Evolutionary conservation across 495 filamentous ascomycete species (phyloP), one percentile per base, ranked within the genome.

Genomic region (Tricharina praecox): DNA sequence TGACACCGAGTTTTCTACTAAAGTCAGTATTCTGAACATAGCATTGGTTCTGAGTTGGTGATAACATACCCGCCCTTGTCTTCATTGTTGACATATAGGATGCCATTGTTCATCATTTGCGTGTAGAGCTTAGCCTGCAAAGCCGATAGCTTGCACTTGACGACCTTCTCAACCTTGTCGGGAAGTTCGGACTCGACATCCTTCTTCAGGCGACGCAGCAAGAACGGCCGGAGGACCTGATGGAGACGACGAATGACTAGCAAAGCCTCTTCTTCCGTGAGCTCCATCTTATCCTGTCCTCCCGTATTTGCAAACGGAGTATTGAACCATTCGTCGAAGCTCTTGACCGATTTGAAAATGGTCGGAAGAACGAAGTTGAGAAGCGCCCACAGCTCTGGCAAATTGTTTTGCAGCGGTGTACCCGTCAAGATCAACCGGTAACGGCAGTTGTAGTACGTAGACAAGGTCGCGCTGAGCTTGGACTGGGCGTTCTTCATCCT

Each of bases 321-420:
- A 64, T 95, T 96, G 72, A 97, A 97, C 90, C 90, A 97, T 63
- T 97, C 90, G 63, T 97, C 90, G 56, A 97, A 97, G 7, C 86
- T 93, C 65, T 94, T 96, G 38, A 92, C 88, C 0, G 92, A 96
- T 61, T 97, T 97, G 78, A 97, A 97, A 54, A 97, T 97, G 51
- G 83, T 96, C 7, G 90, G 90, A 19, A 97, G 72, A 19, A 95
- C 92, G 63, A 97, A 97, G 64, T 97, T 97, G 54, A 97, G 79
- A 63, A 96, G 75, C 32, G 92, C 80, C 90, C 90, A 97, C 53
- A 97, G 69, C 56, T 97, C 90, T 9, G 86, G 80, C 15, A 97
- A 70, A 56, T 97, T 97, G 67, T 97, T 97, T 63, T 97, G 90
- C 21, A 97, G 70, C 23, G 90, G 90, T 13, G 90, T 97, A 69